phyloP scores from a whole-genome alignment of 2,329 filamentous ascomycete genomes.

The Cytospora piceicola region DNA sequence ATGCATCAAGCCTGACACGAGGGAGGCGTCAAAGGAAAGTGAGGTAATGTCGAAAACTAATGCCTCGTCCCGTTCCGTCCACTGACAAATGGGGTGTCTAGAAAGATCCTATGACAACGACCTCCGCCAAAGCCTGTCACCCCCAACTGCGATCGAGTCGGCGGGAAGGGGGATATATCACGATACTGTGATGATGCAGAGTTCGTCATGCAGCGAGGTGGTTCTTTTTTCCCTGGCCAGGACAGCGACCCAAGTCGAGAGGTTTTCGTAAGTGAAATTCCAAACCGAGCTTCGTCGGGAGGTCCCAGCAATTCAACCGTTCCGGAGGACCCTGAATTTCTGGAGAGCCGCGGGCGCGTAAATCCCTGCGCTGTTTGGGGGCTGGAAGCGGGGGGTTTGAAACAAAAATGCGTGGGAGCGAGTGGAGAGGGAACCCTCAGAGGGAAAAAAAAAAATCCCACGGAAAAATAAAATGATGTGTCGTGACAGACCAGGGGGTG shows the following conservation, averaged over 20 bases:
- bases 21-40: slow-evolving; percentile 1
- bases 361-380: slow-evolving; percentile 29
- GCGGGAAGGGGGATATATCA: slow-evolving; percentile 21
- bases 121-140: slow-evolving; percentile 27
- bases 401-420: slow-evolving; percentile 14
- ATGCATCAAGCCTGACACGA: slow-evolving; percentile 27
- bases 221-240: not conserved
- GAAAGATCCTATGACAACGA: slow-evolving; percentile 1
- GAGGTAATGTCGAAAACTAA: slow-evolving; percentile 13
- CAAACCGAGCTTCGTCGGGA: slow-evolving; percentile 7
- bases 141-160: slow-evolving; percentile 18
- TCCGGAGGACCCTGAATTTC: slow-evolving; percentile 21
- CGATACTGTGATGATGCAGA: slow-evolving; percentile 20
- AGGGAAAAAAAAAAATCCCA: not conserved
- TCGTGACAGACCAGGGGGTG: slow-evolving; percentile 13
- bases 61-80: slow-evolving; percentile 7
- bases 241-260: slow-evolving; percentile 11
- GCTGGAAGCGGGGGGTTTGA: slow-evolving; percentile 29
- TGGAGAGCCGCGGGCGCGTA: slow-evolving; percentile 25
- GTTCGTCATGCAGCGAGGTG: slow-evolving; percentile 26
- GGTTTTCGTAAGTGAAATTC: slow-evolving; percentile 4
- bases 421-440: slow-evolving; percentile 12
- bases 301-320: slow-evolving; percentile 16
- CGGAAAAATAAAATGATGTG: slow-evolving; percentile 13
- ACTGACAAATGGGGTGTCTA: slow-evolving; percentile 20